Percentiles rank a stretch among this genome's conserved stretches.
phyloP scores from a whole-genome alignment of 768 basidiomycete species.

The Suillus ampliporus region DNA sequence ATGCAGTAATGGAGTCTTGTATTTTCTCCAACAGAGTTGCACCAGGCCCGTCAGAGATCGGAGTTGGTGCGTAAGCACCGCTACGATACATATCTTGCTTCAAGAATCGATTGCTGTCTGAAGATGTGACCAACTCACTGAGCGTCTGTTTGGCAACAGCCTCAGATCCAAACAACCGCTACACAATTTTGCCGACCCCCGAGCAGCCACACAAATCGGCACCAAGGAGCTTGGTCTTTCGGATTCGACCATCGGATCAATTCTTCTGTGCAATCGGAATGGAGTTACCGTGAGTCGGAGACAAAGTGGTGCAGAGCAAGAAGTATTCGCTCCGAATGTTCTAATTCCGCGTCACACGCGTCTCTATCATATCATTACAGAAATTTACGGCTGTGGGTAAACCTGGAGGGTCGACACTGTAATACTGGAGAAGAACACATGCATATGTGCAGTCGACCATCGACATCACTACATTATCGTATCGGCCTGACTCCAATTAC shows the following conservation, averaged over 20 bases:
- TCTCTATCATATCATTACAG: not conserved
- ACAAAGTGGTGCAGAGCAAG: no score
- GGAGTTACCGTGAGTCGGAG: not conserved
- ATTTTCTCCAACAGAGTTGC: no score
- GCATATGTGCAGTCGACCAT: no score
- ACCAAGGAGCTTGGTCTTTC: not conserved
- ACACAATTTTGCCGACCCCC: not conserved
- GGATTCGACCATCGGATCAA: not conserved
- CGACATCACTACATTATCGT: not conserved
- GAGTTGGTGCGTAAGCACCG: no score
- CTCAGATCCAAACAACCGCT: conserved; percentile 5
- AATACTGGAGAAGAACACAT: not conserved
- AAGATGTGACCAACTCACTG: no score
- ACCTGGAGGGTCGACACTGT: not conserved
- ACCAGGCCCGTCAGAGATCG: no score
- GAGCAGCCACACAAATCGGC: not conserved
- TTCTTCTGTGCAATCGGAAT: not conserved
- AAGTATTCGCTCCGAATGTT: no score
- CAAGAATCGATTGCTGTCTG: no score
- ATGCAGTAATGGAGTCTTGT: no score
- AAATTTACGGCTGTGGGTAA: not conserved
- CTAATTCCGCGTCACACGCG: no score
- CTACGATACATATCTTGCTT: no score
- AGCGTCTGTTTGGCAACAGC: conserved; percentile 5
- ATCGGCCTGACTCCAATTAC: not conserved